A percentile compares a stretch with the other conserved stretches of the same genome.
phyloP scores from a whole-genome alignment of 2,329 filamentous ascomycete genomes.

The Lecanicillium sp. region DNA sequence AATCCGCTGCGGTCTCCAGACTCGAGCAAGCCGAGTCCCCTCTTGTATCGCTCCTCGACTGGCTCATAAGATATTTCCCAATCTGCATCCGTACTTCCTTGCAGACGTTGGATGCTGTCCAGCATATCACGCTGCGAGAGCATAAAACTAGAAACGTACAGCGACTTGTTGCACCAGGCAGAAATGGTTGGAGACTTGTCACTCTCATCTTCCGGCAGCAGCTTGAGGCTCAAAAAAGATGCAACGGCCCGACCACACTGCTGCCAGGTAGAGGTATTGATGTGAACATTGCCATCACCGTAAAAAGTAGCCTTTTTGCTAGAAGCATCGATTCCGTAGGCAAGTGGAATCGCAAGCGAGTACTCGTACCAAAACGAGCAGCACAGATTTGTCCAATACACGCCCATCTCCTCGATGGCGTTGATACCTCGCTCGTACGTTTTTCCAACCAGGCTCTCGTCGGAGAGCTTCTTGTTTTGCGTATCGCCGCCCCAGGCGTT shows the following conservation, averaged over 20 bases:
- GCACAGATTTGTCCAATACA: slow-evolving; percentile 23
- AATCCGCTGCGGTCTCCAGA: slow-evolving; percentile 26
- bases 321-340: slow-evolving; percentile 41
- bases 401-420: slow-evolving; percentile 30
- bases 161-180: slow-evolving; percentile 32
- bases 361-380: slow-evolving; percentile 48
- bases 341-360: slow-evolving; percentile 25
- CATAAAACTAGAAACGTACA: slow-evolving; percentile 49
- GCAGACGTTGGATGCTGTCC: slow-evolving; percentile 49
- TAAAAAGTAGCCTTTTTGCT: slow-evolving; percentile 34
- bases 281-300: slow-evolving; percentile 47
- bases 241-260: slow-evolving; percentile 51
- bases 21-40: slow-evolving; percentile 32
- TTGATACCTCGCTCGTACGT: slow-evolving; percentile 14
- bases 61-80: slow-evolving; percentile 48
- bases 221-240: slow-evolving; percentile 34
- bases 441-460: slow-evolving; percentile 19
- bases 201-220: slow-evolving; percentile 30
- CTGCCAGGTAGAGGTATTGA: slow-evolving; percentile 50
- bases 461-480: slow-evolving; percentile 17
- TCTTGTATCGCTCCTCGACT: slow-evolving; percentile 34
- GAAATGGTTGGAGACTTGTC: slow-evolving; percentile 27
- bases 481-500: slow-evolving; percentile 32
- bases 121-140: slow-evolving; percentile 58
- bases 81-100: slow-evolving; percentile 46